phyloP scores from a whole-genome alignment of 108 stramenopile genomes.

The Skeletonema costatum region DNA sequence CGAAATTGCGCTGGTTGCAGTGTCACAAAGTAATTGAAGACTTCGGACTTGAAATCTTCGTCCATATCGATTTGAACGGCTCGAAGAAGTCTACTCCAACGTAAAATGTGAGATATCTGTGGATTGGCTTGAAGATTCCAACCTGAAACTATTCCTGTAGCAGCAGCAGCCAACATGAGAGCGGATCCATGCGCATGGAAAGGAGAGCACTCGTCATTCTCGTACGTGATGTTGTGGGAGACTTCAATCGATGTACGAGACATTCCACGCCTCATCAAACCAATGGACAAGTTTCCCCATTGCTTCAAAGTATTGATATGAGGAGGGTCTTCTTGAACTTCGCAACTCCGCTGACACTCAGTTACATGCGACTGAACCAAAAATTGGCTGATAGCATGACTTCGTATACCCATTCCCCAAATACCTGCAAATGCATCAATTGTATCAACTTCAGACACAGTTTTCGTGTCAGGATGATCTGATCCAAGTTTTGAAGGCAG shows the following conservation, averaged over 20 bases:
- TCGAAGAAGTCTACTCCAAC: conserved; percentile 31
- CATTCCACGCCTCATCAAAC: conserved; percentile 46
- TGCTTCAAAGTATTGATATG: conserved; percentile 43
- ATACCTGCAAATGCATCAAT: conserved; percentile 41
- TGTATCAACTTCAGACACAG: conserved; percentile 15
- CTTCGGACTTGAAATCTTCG: conserved; percentile 1
- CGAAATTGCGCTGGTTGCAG: background rate
- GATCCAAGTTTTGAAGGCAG: conserved; percentile 27
- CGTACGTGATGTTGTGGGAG: conserved; percentile 42
- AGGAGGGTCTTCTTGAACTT: conserved; percentile 34
- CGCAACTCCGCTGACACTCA: conserved; percentile 30
- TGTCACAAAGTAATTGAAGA: conserved; percentile 11
- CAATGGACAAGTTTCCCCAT: conserved; percentile 39
- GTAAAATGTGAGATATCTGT: conserved; percentile 9
- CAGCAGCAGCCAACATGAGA: conserved; percentile 10
- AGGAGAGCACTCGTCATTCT: conserved; percentile 4
- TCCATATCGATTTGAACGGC: conserved; percentile 16
- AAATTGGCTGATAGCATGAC: conserved; percentile 20
- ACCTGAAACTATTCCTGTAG: conserved; percentile 23
- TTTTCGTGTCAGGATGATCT: background rate
- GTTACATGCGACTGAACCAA: conserved; percentile 33
- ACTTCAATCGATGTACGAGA: conserved; percentile 11
- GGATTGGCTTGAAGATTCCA: conserved; percentile 34
- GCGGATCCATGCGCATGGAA: background rate
- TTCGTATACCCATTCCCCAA: conserved; percentile 35